These are phyloP conservation scores for Chloris gayana DNA, from an alignment of 176 grass and related monocot genomes.

Conservation along the genomic window DNA sequence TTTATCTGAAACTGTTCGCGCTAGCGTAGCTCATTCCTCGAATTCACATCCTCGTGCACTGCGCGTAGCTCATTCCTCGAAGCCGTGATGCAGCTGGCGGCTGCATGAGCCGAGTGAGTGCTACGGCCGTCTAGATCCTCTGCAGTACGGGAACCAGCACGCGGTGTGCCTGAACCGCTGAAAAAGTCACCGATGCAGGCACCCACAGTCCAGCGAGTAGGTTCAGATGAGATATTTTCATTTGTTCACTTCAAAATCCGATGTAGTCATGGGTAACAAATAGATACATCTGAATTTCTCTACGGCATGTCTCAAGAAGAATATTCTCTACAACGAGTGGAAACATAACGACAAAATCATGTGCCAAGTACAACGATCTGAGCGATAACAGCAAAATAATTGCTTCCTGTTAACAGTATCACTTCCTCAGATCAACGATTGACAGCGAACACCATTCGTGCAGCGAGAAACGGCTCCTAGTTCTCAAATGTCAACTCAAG, in stretches of 20 bases:
- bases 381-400: not conserved
- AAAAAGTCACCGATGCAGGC: not conserved
- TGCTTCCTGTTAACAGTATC: not conserved
- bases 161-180: no score
- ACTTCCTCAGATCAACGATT: not conserved
- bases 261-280: not conserved
- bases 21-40: not conserved
- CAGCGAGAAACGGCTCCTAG: not conserved
- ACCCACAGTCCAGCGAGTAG: not conserved
- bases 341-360: constrained; percentile 23
- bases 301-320: not conserved
- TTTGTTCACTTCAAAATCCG: not conserved
- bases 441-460: not conserved
- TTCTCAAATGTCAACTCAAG: not conserved
- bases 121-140: no score
- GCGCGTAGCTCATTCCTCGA: no score
- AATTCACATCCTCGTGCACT: not conserved
- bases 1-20: no score
- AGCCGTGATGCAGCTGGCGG: no score
- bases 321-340: constrained; percentile 5
- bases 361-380: not conserved
- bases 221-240: not conserved
- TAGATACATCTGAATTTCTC: constrained; percentile 34
- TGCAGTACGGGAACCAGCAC: no score
- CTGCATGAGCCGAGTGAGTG: no score